These are phyloP conservation scores for Zygosaccharomyces sapae DNA, from an alignment of 1,139 yeast species.

Conservation along the genomic window DNA sequence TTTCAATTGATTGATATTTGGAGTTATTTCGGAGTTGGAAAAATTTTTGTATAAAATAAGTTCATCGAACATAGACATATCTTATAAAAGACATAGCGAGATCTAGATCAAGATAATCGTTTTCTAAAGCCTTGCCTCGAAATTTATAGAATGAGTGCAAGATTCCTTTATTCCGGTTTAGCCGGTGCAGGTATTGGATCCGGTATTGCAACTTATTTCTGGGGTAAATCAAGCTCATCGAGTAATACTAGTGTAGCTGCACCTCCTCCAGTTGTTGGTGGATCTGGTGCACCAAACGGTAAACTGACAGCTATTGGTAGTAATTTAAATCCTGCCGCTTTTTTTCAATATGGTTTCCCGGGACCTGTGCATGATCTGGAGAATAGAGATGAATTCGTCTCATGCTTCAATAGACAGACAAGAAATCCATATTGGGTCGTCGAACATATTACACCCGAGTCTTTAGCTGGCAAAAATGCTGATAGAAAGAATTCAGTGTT, in stretches of 20 bases:
- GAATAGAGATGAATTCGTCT: constrained; percentile 67
- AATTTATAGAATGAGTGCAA: constrained; percentile 14
- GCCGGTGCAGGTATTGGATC: constrained; percentile 20
- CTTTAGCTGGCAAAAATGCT: constrained; percentile 49
- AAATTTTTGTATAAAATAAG: neutral
- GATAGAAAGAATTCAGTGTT: constrained; percentile 80
- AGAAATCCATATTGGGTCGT: constrained; percentile 91
- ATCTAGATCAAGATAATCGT: neutral
- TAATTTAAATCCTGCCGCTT: constrained; percentile 63
- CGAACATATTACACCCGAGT: constrained; percentile 81
- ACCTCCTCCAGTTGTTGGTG: constrained; percentile 8
- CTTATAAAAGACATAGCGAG: neutral
- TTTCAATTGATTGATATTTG: constrained; percentile 4
- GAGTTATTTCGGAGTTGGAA: neutral
- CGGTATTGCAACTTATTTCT: constrained; percentile 20
- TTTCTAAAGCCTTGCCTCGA: neutral
- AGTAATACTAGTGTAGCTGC: constrained; percentile 6
- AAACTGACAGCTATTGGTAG: constrained; percentile 12
- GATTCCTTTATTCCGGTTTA: constrained; percentile 11
- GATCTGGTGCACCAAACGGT: constrained; percentile 14
- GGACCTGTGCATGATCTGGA: constrained; percentile 87
- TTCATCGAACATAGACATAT: neutral
- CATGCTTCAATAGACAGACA: constrained; percentile 80
- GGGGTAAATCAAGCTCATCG: constrained; percentile 13
- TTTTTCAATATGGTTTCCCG: constrained; percentile 87